Conservation (phyloP, 805 yeast genomes). For the Candida silvatica region DNA sequence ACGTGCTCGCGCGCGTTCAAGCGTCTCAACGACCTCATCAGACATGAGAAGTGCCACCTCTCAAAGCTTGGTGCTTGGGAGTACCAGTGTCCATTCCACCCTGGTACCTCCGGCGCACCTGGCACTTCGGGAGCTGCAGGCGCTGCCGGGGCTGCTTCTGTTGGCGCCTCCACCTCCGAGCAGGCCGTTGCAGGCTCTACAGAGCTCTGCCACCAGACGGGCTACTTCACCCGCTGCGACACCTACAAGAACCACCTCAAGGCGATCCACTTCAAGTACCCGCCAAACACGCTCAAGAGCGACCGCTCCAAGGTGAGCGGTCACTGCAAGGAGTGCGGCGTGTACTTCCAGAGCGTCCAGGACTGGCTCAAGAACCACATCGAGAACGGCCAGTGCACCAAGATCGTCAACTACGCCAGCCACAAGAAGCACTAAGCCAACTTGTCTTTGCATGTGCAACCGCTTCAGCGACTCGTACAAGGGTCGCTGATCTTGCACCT, state of each 20-base stretch:
- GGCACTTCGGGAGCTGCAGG: not conserved
- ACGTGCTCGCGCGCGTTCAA: conserved; percentile 82
- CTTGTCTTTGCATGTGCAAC: too few relatives aligned
- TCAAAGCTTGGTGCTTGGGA: conserved; percentile 61
- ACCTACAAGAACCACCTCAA: conserved; percentile 87
- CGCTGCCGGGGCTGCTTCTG: conserved; percentile 3
- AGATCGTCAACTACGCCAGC: conserved; percentile 8
- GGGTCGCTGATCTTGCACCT: too few relatives aligned
- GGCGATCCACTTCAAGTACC: conserved; percentile 85
- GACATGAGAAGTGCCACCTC: conserved; percentile 84
- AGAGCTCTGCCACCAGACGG: conserved; percentile 63
- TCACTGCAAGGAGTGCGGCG: conserved; percentile 69
- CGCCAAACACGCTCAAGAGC: conserved; percentile 75
- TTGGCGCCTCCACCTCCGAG: too few relatives aligned
- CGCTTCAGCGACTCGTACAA: too few relatives aligned
- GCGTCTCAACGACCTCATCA: conserved; percentile 74
- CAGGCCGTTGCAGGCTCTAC: too few relatives aligned
- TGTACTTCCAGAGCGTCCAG: conserved; percentile 58
- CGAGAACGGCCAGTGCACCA: conserved; percentile 36
- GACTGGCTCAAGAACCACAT: conserved; percentile 75
- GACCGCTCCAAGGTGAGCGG: conserved; percentile 66
- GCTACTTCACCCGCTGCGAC: conserved; percentile 83
- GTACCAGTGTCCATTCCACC: conserved; percentile 71
- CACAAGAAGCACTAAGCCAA: conserved; percentile 3
- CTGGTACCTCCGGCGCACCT: conserved; percentile 1